Evolutionary conservation across 441 rosid species (phyloP).

Genomic region (Gossypium trilobum): DNA sequence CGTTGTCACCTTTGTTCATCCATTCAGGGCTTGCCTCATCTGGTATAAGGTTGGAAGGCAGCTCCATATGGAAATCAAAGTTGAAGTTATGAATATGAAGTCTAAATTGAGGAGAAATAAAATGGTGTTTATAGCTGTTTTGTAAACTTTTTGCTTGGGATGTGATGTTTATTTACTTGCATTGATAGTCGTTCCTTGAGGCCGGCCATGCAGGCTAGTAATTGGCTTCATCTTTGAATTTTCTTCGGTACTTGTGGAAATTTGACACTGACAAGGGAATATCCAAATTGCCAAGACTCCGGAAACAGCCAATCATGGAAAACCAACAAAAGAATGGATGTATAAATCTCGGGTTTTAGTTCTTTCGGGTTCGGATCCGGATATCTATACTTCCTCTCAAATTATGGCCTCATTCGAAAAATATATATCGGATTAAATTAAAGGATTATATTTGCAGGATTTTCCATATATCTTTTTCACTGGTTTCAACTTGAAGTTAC

Average conservation of each 20-base stretch:
- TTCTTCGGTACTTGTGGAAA: neutral
- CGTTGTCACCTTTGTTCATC: slow-evolving; percentile 53
- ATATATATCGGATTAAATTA: no score
- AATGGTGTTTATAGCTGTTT: neutral
- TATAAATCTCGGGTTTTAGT: no score
- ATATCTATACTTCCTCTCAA: no score
- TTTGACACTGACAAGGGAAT: neutral
- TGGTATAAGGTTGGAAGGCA: slow-evolving; percentile 30
- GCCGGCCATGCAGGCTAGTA: neutral
- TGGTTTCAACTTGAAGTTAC: neutral
- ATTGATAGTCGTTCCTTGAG: neutral
- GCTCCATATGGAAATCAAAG: slow-evolving; percentile 10
- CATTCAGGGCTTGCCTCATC: slow-evolving; percentile 35
- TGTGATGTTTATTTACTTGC: neutral
- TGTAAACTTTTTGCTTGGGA: neutral
- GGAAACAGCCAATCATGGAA: neutral
- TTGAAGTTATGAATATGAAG: neutral
- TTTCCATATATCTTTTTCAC: no score
- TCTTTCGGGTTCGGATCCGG: no score
- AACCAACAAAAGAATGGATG: neutral
- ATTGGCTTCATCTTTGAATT: slow-evolving; percentile 1
- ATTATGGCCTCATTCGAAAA: no score
- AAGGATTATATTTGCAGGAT: no score
- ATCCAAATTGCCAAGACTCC: neutral
- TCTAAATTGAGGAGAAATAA: neutral